Evolutionary conservation across 495 filamentous ascomycete genomes (phyloP).

Genomic region (Platismatia glauca): DNA sequence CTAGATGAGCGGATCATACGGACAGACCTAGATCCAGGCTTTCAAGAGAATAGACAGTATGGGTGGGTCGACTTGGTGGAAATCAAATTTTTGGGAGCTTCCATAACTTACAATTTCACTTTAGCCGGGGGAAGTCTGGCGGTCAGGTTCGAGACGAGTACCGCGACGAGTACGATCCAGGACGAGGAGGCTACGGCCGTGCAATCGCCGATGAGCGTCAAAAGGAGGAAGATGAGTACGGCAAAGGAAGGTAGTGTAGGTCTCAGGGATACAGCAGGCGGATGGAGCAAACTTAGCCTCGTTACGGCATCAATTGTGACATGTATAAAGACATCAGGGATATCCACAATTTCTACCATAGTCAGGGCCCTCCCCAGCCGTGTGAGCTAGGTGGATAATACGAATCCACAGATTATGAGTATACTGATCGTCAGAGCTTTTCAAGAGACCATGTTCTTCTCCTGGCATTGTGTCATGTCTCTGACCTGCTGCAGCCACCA

Average conservation of each 20-base stretch:
- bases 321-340: neutral
- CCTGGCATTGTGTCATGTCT: neutral
- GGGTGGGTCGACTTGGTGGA: conserved; percentile 43
- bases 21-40: conserved; percentile 94
- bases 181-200: conserved; percentile 75
- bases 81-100: neutral
- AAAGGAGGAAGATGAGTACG: conserved; percentile 51
- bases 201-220: conserved; percentile 55
- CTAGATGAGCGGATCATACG: conserved; percentile 93
- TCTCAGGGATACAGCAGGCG: neutral
- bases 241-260: conserved; percentile 37
- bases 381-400: neutral
- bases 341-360: neutral
- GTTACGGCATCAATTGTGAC: neutral
- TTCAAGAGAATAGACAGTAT: conserved; percentile 92
- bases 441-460: neutral
- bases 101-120: neutral
- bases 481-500: conserved; percentile 85
- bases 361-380: conserved; percentile 5
- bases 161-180: conserved; percentile 90
- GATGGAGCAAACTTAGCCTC: neutral
- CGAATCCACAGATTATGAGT: neutral
- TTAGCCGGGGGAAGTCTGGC: conserved; percentile 77
- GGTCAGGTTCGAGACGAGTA: conserved; percentile 98
- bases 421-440: neutral